Percentiles rank a stretch among this genome's conserved stretches.
Evolutionary conservation across 2,329 filamentous ascomycete species (phyloP).

Genomic region (Ceratocystis eucalypticola): DNA sequence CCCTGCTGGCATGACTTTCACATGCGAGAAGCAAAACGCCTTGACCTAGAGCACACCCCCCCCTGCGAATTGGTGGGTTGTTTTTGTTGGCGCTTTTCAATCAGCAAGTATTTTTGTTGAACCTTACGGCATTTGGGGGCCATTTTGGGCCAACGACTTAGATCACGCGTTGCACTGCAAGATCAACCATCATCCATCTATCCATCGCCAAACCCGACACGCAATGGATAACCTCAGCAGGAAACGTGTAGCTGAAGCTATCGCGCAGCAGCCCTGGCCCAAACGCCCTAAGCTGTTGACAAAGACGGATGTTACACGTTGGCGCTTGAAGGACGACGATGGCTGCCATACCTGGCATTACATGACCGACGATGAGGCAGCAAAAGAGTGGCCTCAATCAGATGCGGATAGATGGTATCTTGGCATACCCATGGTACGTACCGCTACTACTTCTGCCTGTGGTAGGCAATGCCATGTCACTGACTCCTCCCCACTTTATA

Average conservation of each 20-base stretch:
- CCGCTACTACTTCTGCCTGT: not conserved
- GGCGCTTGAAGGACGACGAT: conserved; percentile 66
- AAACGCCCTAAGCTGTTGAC: conserved; percentile 37
- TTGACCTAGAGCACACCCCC: not conserved
- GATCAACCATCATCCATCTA: not conserved
- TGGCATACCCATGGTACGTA: conserved; percentile 58
- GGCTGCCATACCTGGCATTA: conserved; percentile 94
- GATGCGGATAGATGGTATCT: conserved; percentile 82
- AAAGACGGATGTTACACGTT: conserved; percentile 66
- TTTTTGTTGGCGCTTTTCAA: not conserved
- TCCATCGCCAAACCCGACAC: not conserved
- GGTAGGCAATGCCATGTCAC: conserved; percentile 1
- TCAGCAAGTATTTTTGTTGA: not conserved
- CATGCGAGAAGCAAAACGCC: not conserved
- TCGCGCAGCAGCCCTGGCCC: conserved; percentile 27
- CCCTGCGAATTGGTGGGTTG: not conserved
- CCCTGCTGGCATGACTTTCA: not conserved
- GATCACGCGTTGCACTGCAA: not conserved
- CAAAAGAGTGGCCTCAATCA: conserved; percentile 69
- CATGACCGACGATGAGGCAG: conserved; percentile 56
- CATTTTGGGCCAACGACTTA: not conserved
- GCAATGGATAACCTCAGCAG: conserved; percentile 22
- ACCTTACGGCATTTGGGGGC: not conserved
- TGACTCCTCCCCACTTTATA: conserved; percentile 27
- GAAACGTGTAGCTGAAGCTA: conserved; percentile 33